These are phyloP conservation scores for Actinomortierella wolfii DNA, from an alignment of 371 early-diverging fungal species.

Conservation along the genomic window DNA sequence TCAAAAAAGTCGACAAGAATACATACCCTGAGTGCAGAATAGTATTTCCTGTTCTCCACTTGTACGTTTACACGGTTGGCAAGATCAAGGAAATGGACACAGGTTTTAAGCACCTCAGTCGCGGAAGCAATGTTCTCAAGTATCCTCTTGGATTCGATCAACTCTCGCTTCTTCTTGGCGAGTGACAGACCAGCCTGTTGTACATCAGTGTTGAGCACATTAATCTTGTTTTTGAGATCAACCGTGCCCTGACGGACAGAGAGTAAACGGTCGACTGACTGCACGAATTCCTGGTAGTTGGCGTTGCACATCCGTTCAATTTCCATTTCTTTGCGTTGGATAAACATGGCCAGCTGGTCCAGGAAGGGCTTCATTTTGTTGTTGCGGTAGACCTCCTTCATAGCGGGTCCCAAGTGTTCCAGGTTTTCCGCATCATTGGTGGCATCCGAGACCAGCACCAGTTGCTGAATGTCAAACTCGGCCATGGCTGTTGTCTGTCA, in stretches of 20 bases:
- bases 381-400: slow-evolving; percentile 88
- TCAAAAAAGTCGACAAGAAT: slow-evolving; percentile 1
- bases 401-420: slow-evolving; percentile 86
- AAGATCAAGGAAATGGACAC: slow-evolving; percentile 87
- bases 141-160: slow-evolving; percentile 82
- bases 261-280: slow-evolving; percentile 92
- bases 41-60: slow-evolving; percentile 85
- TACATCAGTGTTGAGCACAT: slow-evolving; percentile 82
- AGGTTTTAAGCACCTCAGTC: slow-evolving; percentile 80
- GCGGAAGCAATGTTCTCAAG: slow-evolving; percentile 89
- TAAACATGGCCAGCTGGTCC: slow-evolving; percentile 82
- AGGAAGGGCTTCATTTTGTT: slow-evolving; percentile 86
- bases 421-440: slow-evolving; percentile 69
- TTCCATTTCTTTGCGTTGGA: slow-evolving; percentile 91
- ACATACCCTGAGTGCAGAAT: slow-evolving; percentile 84
- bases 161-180: slow-evolving; percentile 87
- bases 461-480: slow-evolving; percentile 47
- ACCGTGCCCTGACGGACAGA: slow-evolving; percentile 92
- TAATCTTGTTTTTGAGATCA: slow-evolving; percentile 81
- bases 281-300: slow-evolving; percentile 97
- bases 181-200: slow-evolving; percentile 82
- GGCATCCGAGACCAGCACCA: slow-evolving; percentile 48
- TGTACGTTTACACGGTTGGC: slow-evolving; percentile 83
- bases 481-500: slow-evolving; percentile 17
- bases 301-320: slow-evolving; percentile 97